Evolutionary conservation across 106 monocot species (phyloP), one percentile per base, ranked within the genome.

Genomic region (Platanthera guangdongensis): DNA sequence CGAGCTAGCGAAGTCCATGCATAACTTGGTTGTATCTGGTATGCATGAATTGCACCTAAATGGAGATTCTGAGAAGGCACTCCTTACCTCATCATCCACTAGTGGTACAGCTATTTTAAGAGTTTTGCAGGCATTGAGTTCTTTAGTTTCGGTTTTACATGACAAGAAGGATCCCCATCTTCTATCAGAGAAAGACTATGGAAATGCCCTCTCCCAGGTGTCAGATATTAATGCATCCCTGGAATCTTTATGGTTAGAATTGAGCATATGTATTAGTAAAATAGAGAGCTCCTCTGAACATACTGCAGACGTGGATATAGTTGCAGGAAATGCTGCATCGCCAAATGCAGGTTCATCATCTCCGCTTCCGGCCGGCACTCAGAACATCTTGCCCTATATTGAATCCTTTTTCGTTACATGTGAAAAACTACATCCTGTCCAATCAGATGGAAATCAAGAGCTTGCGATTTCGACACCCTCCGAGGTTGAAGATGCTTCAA

Each of bases 371-470:
- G 87, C 88, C 8, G 97, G 93, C 75, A 85, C 91, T 4, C 97
- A 97, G 68, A 97, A 91, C 55, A 93, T 97, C 21, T 76, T 97
- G 51, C 97, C 97, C 19, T 97, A 93, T 79, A 97, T 97, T 48
- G 97, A 97, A 53, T 91, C 97, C 73, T 97, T 97, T 80, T 97
- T 97, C 80, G 93, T 97, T 50, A 87, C 89, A 8, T 97, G 97
- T 74, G 97, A 97, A 67, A 97, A 97, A 75, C 78, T 97, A 62
- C 77, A 78, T 22, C 88, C 91, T 68, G 86, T 86, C 28, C 89
- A 88, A 32, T 49, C 82, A 21, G 82, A 82, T 53, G 22, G 70
- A 55, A 73, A 78, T 30, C 88, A 91, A 62, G 89, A 91, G 62
- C 22, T 86, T 78, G 72, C 68, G 14, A 30, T 63, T 47, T 47